phyloP scores from a whole-genome alignment of 192 early-diverging fungal genomes.

The Spizellomyces sp. region DNA sequence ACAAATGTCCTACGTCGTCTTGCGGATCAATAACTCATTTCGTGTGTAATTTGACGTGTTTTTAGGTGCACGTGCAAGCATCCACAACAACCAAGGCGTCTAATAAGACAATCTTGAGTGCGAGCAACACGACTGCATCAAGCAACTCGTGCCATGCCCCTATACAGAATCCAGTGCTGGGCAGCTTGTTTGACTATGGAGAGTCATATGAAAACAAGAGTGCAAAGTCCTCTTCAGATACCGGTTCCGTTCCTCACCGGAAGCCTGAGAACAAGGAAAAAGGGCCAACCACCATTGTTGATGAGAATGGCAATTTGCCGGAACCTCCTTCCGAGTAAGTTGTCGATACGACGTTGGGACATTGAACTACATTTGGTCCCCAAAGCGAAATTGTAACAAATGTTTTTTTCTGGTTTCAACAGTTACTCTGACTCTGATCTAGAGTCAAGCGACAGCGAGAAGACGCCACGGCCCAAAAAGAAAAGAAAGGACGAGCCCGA shows the following conservation, averaged over 20 bases:
- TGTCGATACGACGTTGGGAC: background rate
- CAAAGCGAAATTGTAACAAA: background rate
- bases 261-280: background rate
- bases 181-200: background rate
- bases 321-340: constrained; percentile 24
- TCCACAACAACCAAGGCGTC: background rate
- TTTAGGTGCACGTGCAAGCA: background rate
- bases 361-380: background rate
- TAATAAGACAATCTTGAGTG: constrained; percentile 1
- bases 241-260: too few species aligned
- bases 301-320: constrained; percentile 29
- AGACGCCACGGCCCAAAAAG: constrained; percentile 13
- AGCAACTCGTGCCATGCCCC: background rate
- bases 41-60: too few species aligned
- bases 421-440: constrained; percentile 11
- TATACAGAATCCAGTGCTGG: background rate
- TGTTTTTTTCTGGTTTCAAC: background rate
- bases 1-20: too few species aligned
- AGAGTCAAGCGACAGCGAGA: background rate
- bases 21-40: too few species aligned
- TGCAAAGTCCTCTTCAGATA: background rate
- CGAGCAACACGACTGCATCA: background rate
- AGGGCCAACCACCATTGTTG: constrained; percentile 20
- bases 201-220: too few species aligned
- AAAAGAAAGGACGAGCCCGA: constrained; percentile 2